Conservation (phyloP, 352 stramenopile species). For the Phytophthora ohioensis region DNA sequence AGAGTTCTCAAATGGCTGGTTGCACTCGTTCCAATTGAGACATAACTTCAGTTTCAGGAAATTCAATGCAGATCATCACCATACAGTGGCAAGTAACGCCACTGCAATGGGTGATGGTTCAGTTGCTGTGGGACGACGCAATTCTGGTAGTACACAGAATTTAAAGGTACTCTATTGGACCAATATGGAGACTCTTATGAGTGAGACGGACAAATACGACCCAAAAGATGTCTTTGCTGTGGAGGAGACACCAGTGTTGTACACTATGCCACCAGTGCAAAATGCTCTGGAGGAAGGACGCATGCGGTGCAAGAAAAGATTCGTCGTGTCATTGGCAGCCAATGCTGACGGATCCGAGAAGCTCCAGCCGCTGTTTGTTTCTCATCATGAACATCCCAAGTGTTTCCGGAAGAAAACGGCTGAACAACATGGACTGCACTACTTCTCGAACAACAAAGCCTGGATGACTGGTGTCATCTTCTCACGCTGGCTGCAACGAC, state of each 20-base stretch:
- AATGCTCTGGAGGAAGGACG: conserved; percentile 54
- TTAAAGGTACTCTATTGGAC: conserved; percentile 66
- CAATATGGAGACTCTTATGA: conserved; percentile 64
- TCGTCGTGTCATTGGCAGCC: conserved; percentile 67
- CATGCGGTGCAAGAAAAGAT: conserved; percentile 75
- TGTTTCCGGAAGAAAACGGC: conserved; percentile 83
- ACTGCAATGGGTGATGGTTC: not conserved
- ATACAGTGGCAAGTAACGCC: conserved; percentile 1
- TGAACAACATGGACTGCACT: conserved; percentile 82
- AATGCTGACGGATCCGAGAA: conserved; percentile 84
- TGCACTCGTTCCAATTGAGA: conserved; percentile 82
- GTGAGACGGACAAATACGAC: conserved; percentile 81
- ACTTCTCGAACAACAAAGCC: conserved; percentile 86
- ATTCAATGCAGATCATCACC: conserved; percentile 74
- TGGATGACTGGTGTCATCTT: conserved; percentile 90
- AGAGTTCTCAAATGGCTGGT: conserved; percentile 85
- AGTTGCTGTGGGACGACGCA: not conserved
- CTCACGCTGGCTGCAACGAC: conserved; percentile 80
- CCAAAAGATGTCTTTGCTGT: conserved; percentile 79
- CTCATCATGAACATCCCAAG: conserved; percentile 79
- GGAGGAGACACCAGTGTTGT: conserved; percentile 79
- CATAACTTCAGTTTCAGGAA: conserved; percentile 90
- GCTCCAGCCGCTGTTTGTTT: conserved; percentile 83
- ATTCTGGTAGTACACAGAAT: conserved; percentile 9
- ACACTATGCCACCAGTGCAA: conserved; percentile 69